Base-by-base conservation (phyloP, 1,139 yeast genomes). In the Scheffersomyces illinoinensis region DNA sequence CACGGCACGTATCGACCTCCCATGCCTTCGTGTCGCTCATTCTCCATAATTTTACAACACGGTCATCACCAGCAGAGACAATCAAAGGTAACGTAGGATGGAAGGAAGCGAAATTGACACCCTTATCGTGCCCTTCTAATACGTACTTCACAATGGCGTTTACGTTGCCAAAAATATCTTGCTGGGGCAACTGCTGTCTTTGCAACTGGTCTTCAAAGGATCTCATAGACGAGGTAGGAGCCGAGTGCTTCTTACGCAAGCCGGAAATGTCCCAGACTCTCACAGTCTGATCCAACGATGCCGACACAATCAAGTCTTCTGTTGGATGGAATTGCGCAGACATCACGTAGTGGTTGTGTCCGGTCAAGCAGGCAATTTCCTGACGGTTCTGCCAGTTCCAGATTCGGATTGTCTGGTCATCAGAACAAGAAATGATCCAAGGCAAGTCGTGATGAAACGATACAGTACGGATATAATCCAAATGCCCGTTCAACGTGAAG, bases 341-440 rank as follows among this genome's bases (percentile, higher is more conserved):
- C 96, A 95, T 91, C 61, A 96, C 98, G 75, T 96, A 96, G 77
- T 96, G 99, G 76, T 93, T 93, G 76, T 96, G 99, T 61, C 99
- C 99, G 7, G 99, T 95, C 68, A 96, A 81, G 70, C 98, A 92
- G 24, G 99, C 98, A 70, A 96, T 90, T 72, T 95, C 98, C 74
- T 93, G 96, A 68, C 99, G 89, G 73, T 93, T 93, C 79, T 96
- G 99, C 99, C 99, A 96, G 78, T 96, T 96, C 99, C 99, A 96
- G 67, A 96, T 95, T 72, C 99, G 85, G 66, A 96, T 93, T 53
- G 99, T 96, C 78, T 96, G 99, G 80, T 96, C 99, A 74, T 96
- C 99, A 50, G 98, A 92, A 64, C 96, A 90, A 23, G 98, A 90
- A 62, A 96, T 86, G 70, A 96, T 90, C 99, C 99, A 96, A 12